Conservation (phyloP, 768 basidiomycete species). For the Lactifluus pinguis region DNA sequence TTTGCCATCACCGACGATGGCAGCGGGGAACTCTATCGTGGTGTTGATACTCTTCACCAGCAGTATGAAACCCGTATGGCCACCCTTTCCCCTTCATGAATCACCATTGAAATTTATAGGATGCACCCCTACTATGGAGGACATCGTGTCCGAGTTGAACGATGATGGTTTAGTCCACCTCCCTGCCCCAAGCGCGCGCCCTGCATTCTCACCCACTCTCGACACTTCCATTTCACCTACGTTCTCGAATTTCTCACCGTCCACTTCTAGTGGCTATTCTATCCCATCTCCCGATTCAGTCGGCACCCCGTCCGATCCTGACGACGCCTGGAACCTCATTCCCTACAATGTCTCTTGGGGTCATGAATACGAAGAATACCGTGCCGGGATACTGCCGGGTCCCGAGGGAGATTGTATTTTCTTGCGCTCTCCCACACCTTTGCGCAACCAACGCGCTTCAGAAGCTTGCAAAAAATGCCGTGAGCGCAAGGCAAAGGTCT, state of each 20-base stretch:
- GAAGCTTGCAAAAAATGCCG: constrained; percentile 33
- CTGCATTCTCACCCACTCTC: constrained; percentile 6
- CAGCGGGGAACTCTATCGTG: not conserved
- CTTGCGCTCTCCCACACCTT: constrained; percentile 32
- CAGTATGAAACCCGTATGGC: not conserved
- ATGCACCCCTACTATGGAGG: not conserved
- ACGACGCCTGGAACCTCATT: constrained; percentile 31
- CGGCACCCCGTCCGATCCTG: constrained; percentile 12
- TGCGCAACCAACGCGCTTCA: constrained; percentile 30
- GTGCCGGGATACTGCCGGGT: constrained; percentile 28
- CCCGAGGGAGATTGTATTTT: constrained; percentile 32
- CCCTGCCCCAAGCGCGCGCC: constrained; percentile 11
- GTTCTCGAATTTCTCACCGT: constrained; percentile 16
- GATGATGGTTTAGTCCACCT: constrained; percentile 7
- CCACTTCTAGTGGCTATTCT: constrained; percentile 16
- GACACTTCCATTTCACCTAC: constrained; percentile 18
- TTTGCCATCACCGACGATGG: constrained; percentile 11
- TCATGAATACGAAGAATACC: constrained; percentile 27
- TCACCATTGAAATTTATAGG: not conserved
- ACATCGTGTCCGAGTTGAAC: constrained; percentile 1
- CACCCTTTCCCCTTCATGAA: not conserved
- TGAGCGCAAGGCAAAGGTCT: constrained; percentile 33
- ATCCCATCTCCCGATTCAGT: constrained; percentile 13
- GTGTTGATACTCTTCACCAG: constrained; percentile 3
- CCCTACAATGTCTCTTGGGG: constrained; percentile 35